phyloP scores from a whole-genome alignment of 495 filamentous ascomycete species.

The Extremus antarcticus region DNA sequence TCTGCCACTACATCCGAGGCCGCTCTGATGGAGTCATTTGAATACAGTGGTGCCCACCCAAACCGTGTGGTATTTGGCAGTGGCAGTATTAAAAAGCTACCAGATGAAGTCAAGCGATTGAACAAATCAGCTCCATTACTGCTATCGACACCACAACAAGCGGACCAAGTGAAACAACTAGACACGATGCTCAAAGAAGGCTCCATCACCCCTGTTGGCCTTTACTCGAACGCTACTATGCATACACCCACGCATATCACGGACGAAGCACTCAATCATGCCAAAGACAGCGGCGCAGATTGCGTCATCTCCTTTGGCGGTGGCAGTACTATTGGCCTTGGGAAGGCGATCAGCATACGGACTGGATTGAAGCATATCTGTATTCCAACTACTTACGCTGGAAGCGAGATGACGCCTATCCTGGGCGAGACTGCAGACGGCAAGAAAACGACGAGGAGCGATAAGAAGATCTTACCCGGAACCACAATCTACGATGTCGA shows the following conservation, averaged over 20 bases:
- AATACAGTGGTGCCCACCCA: slow-evolving; percentile 42
- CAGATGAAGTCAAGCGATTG: slow-evolving; percentile 46
- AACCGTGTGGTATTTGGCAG: slow-evolving; percentile 53
- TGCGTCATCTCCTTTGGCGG: slow-evolving; percentile 34
- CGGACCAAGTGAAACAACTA: slow-evolving; percentile 40
- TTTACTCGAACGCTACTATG: slow-evolving; percentile 56
- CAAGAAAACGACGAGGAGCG: slow-evolving; percentile 52
- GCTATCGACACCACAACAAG: slow-evolving; percentile 49
- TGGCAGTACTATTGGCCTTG: slow-evolving; percentile 54
- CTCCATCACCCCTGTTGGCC: slow-evolving; percentile 37
- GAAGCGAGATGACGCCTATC: slow-evolving; percentile 60
- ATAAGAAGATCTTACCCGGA: slow-evolving; percentile 53
- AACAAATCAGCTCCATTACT: slow-evolving; percentile 46
- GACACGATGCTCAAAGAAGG: slow-evolving; percentile 38
- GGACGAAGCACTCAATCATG: slow-evolving; percentile 46
- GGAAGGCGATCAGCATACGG: slow-evolving; percentile 55
- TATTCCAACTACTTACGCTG: slow-evolving; percentile 60
- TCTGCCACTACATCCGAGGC: no score
- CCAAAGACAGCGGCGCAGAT: slow-evolving; percentile 40
- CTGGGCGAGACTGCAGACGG: slow-evolving; percentile 56
- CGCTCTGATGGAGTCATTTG: slow-evolving; percentile 38
- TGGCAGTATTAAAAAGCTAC: slow-evolving; percentile 49
- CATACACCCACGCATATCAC: slow-evolving; percentile 57
- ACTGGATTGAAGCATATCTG: slow-evolving; percentile 55
- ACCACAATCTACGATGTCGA: slow-evolving; percentile 63